A percentile compares a stretch with the other conserved stretches of the same genome.
phyloP scores from a whole-genome alignment of 805 yeast genomes.

The Nadsonia fulvescens region DNA sequence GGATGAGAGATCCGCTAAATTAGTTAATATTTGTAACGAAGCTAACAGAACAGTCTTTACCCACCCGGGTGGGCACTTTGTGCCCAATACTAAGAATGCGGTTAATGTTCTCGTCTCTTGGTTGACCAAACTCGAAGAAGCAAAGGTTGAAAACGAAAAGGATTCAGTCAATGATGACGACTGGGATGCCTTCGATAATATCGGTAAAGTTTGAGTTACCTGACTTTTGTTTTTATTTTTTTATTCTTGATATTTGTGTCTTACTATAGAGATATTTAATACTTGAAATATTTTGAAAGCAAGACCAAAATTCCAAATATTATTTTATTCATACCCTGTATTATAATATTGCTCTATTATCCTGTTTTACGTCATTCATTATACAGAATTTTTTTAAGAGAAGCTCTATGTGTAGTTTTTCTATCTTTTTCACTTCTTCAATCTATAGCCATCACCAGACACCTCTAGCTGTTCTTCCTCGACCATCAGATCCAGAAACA shows the following conservation, averaged over 20 bases:
- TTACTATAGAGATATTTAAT: too few relatives aligned
- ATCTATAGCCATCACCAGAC: conserved; percentile 20
- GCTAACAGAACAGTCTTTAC: conserved; percentile 30
- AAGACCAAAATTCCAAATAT: too few relatives aligned
- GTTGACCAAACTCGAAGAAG: conserved; percentile 7
- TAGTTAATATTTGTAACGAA: conserved; percentile 33
- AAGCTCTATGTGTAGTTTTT: too few relatives aligned
- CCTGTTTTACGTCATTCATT: too few relatives aligned
- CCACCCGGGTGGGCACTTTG: conserved; percentile 96
- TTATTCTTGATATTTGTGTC: too few relatives aligned
- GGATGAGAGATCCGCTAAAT: conserved; percentile 43
- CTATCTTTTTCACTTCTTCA: conserved; percentile 15
- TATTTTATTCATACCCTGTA: too few relatives aligned
- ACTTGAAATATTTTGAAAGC: too few relatives aligned
- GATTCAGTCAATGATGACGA: conserved; percentile 12
- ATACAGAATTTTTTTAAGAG: too few relatives aligned
- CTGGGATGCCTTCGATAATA: conserved; percentile 22
- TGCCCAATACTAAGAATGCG: conserved; percentile 65
- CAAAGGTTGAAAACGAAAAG: conserved; percentile 2
- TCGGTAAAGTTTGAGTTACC: conserved; percentile 12
- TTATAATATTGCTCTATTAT: too few relatives aligned
- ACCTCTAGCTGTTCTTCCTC: conserved; percentile 25
- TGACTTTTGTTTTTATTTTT: too few relatives aligned
- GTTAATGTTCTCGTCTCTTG: conserved; percentile 17
- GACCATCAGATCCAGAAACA: conserved; percentile 24